Percentiles rank a stretch among this genome's conserved stretches.
These are phyloP conservation scores for Phaeosphaeria sp. DNA, from an alignment of 2,329 filamentous ascomycete genomes.

Conservation along the genomic window DNA sequence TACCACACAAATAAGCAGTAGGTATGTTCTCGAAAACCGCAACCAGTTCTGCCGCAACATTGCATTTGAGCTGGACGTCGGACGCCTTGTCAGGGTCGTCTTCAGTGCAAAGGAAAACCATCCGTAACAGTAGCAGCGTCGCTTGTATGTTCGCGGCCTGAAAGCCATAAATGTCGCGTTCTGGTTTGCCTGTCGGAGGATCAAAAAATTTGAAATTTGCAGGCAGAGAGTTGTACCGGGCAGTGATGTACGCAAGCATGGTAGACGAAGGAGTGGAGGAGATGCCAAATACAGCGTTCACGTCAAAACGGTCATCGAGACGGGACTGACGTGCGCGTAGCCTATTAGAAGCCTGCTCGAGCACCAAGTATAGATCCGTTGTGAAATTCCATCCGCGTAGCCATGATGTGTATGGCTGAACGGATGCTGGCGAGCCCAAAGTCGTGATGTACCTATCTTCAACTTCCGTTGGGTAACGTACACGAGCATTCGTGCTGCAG, in stretches of 20 bases:
- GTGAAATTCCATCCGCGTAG: conserved; percentile 65
- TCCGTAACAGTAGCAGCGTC: conserved; percentile 57
- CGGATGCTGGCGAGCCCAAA: conserved; percentile 23
- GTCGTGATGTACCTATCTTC: conserved; percentile 55
- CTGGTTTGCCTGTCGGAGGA: conserved; percentile 32
- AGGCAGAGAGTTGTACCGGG: conserved; percentile 21
- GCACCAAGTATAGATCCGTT: conserved; percentile 62
- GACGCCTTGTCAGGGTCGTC: conserved; percentile 19
- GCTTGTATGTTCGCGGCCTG: conserved; percentile 60
- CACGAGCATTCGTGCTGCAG: conserved; percentile 55
- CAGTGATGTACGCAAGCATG: conserved; percentile 10
- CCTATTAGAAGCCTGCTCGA: conserved; percentile 54
- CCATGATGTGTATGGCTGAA: conserved; percentile 48
- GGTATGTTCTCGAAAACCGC: conserved; percentile 53
- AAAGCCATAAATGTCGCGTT: conserved; percentile 53
- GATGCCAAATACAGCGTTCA: conserved; percentile 17
- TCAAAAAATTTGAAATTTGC: conserved; percentile 30
- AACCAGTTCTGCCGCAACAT: conserved; percentile 39
- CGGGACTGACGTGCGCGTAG: conserved; percentile 25
- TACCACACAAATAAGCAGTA: conserved; percentile 54
- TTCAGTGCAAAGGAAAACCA: conserved; percentile 48
- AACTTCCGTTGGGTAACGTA: conserved; percentile 56
- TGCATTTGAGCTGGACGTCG: conserved; percentile 54
- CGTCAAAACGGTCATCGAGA: conserved; percentile 4
- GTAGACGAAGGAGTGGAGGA: conserved; percentile 30